Percentiles rank a stretch among this genome's conserved stretches.
These are phyloP conservation scores for Takakia lepidozioides DNA, from an alignment of 225 moss, liverwort and hornwort species.

Conservation along the genomic window DNA sequence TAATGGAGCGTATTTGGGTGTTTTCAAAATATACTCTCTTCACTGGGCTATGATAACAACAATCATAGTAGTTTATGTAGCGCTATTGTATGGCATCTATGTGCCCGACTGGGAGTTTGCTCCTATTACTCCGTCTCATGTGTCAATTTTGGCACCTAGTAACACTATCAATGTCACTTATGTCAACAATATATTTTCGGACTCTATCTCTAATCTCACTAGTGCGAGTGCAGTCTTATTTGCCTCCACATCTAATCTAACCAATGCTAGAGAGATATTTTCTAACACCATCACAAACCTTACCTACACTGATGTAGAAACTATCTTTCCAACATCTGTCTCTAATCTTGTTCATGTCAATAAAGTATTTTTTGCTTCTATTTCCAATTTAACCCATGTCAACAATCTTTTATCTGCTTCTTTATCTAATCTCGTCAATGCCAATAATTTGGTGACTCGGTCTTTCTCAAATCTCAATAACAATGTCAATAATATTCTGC, in stretches of 20 bases:
- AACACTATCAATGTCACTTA: no score
- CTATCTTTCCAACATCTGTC: not conserved
- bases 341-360: no score
- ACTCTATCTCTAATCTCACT: no score
- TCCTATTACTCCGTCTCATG: constrained; percentile 11
- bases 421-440: no score
- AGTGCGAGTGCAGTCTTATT: no score
- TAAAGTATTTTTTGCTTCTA: no score
- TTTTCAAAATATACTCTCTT: constrained; percentile 31
- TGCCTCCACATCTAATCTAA: not conserved
- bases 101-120: constrained; percentile 65
- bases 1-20: constrained; percentile 9
- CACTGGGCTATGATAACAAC: constrained; percentile 18
- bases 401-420: no score
- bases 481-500: not conserved
- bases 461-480: no score
- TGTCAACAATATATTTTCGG: no score
- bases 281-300: not conserved
- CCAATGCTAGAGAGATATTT: constrained; percentile 1
- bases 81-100: constrained; percentile 50
- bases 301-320: not conserved
- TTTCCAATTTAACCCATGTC: no score
- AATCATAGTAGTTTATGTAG: constrained; percentile 26
- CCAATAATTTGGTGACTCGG: no score
- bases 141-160: no score